These are phyloP conservation scores for Pyricularia pennisetigena DNA, from an alignment of 2,329 filamentous ascomycete species.

Conservation along the genomic window DNA sequence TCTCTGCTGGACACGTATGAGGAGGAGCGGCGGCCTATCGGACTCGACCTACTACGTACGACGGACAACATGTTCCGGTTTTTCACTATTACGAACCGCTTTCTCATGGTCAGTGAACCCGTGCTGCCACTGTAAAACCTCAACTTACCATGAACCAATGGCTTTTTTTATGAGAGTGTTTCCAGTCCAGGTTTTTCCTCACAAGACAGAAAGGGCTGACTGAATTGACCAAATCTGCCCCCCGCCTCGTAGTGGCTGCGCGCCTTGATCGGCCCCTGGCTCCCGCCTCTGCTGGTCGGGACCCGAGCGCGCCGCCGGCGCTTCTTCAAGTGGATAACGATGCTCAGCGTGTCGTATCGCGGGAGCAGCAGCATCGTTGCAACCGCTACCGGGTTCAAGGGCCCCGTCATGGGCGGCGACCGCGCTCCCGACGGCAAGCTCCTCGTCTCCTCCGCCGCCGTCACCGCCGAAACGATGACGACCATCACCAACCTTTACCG, in stretches of 20 bases:
- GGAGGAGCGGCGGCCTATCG: constrained; percentile 27
- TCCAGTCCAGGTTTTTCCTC: background rate
- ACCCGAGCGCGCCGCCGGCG: constrained; percentile 11
- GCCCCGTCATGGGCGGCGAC: constrained; percentile 33
- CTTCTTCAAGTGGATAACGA: constrained; percentile 25
- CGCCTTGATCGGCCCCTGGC: constrained; percentile 24
- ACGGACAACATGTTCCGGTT: constrained; percentile 31
- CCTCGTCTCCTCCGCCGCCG: constrained; percentile 3
- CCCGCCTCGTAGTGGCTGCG: constrained; percentile 19
- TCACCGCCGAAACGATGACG: constrained; percentile 2
- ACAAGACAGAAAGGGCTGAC: background rate
- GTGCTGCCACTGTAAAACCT: background rate
- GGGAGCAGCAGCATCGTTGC: constrained; percentile 23
- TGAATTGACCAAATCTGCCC: background rate
- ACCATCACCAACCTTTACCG: constrained; percentile 12
- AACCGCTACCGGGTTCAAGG: constrained; percentile 19
- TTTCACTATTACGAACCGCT: constrained; percentile 23
- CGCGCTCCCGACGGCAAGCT: constrained; percentile 30
- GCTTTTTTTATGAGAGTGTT: no score
- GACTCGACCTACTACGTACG: background rate
- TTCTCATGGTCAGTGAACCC: constrained; percentile 9
- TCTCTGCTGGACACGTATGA: constrained; percentile 36
- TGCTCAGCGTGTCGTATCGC: constrained; percentile 32
- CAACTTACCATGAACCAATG: no score
- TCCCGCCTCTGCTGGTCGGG: constrained; percentile 24